Base-by-base conservation (phyloP, 164 flowering plant genomes). In the Magnolia kwangsiensis region DNA sequence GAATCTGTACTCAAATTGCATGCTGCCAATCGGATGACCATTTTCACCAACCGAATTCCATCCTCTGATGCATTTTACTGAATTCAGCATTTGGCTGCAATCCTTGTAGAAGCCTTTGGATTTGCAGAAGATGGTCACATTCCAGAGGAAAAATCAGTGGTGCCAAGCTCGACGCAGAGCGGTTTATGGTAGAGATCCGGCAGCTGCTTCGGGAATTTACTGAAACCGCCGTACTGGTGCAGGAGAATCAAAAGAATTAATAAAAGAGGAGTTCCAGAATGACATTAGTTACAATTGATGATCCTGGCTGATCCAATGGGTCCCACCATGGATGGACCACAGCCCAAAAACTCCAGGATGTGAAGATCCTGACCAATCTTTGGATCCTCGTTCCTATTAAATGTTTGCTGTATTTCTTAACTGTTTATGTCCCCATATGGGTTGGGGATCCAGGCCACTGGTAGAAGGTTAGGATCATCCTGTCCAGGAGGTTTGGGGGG, bases 121-220 rank as follows among this genome's bases (percentile, higher is more conserved):
- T 67, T 70, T 63, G 69, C 73, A 64, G 19, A 27, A 71, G 45
- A 51, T 37, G n/a, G 50, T 66, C n/a, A 88, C 74, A 83, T 75
- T 69, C 86, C 82, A 20, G 37, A n/a, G 18, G 88, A 87, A 80
- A 81, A 9, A 69, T 76, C 86, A 20, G 92, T 70, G 3, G 94
- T 77, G 23, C 99, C 98, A 7, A 96, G 91, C 74, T 92, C 93
- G 55, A 85, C 80, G 63, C 83, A 87, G 2, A 96, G 78, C 16
- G 92, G 80, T 55, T 83, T 86, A 83, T 96, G 99, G 76, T 94
- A 94, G 4, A 96, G 84, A 84, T 96, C 99, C 55, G 99, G 98
- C 50, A 88, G 76, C 63, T 83, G 72, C 58, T 87, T 76, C 0
- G 99, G 97, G 75, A 82, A 89, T 81, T 96, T 96, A 72, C 98